Evolutionary conservation across 2,329 filamentous ascomycete species (phyloP), one percentile per base, ranked within the genome.

Genomic region (Pestalotiopsis sp.): DNA sequence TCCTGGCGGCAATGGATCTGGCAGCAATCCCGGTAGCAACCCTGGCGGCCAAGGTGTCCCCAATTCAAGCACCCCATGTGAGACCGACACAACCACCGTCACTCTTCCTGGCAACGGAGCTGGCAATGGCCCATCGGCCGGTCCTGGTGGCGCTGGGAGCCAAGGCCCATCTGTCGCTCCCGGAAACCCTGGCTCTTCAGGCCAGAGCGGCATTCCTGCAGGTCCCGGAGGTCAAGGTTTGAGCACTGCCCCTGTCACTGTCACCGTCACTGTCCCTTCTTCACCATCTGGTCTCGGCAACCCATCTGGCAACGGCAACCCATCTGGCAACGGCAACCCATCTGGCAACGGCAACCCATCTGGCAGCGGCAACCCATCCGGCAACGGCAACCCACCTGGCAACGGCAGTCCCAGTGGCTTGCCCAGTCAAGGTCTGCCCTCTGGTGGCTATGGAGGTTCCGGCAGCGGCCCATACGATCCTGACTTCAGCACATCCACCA

Each of bases 31-130:
- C 13, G 41, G 58, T 20, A 57, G 41, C 61, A 63, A 36, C 27
- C 67, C 67, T 25, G 64, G 64, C 41, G 41, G 57, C 31, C 49
- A 41, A 49, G 68, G 68, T 39, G 59, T 65, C 27, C 60, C 27
- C 56, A 49, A 17, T 57, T 60, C 39, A 13, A 57, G 25, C 59
- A 67, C 65, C 4, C 39, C 36, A 17, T 31, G 23, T 17, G 45
- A 27, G 12, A 41, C 65, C 27, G 56, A 57, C 52, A 38, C 49
- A n/a, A 39, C 59, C 31, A 68, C 45, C 20, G 36, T 64, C 59
- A 68, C 58, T 49, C 39, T 68, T 25, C 66, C 66, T n/a, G 59
- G 62, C 62, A 65, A 56, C 20, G n/a, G 31, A 25, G 62, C 14
- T 20, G 41, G 62, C 11, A 49, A 49, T 52, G 41, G 62, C 27